Percentiles rank a stretch among this genome's conserved stretches.
Conservation (phyloP, 192 early-diverging fungal genomes). For the Umbelopsis ramanniana region DNA sequence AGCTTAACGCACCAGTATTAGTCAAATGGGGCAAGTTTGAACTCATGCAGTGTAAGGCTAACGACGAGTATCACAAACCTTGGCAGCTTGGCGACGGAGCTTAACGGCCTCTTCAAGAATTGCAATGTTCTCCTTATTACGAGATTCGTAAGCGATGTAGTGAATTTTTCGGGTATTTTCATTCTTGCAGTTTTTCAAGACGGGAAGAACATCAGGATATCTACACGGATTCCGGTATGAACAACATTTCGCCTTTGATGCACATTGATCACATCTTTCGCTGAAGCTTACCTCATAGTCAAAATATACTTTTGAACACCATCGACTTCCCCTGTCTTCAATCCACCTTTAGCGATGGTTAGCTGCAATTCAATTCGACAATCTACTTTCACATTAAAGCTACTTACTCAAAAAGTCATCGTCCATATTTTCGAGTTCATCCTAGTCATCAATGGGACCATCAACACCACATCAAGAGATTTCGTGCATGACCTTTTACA, state of each 20-base stretch:
- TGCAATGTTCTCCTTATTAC: slow-evolving; percentile 64
- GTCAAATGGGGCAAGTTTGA: neutral
- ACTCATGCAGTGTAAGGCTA: slow-evolving; percentile 52
- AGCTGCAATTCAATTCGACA: neutral
- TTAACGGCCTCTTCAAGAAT: slow-evolving; percentile 58
- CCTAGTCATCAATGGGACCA: neutral
- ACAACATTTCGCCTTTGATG: neutral
- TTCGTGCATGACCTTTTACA: slow-evolving; percentile 5
- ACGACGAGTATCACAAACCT: slow-evolving; percentile 26
- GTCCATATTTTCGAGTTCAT: slow-evolving; percentile 76
- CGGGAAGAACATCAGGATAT: slow-evolving; percentile 37
- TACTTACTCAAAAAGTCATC: slow-evolving; percentile 64
- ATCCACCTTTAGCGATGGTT: slow-evolving; percentile 34
- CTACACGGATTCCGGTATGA: neutral
- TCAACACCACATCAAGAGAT: neutral
- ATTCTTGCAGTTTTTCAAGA: slow-evolving; percentile 53
- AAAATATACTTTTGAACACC: slow-evolving; percentile 67
- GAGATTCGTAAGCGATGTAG: slow-evolving; percentile 52
- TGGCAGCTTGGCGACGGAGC: slow-evolving; percentile 42
- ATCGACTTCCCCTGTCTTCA: slow-evolving; percentile 59
- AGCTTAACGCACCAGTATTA: slow-evolving; percentile 46
- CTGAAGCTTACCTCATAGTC: slow-evolving; percentile 73
- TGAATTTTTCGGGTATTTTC: slow-evolving; percentile 60
- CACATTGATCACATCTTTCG: slow-evolving; percentile 20
- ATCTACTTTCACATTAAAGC: neutral